Conservation (phyloP, 2,329 filamentous ascomycete species). For the Colletotrichum limetticola region DNA sequence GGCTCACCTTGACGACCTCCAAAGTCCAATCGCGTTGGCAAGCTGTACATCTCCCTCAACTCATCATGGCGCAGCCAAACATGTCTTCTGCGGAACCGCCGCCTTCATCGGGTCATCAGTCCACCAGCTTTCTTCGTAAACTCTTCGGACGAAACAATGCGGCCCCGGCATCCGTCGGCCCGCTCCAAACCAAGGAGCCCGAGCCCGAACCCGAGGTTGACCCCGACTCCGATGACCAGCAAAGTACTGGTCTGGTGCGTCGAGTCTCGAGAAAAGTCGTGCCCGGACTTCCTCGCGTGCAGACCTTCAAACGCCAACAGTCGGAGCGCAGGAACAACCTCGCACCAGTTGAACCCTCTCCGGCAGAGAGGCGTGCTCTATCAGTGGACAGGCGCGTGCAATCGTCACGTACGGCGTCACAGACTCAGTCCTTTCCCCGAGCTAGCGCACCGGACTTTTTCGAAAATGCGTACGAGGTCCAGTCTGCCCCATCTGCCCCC, state of each 20-base stretch:
- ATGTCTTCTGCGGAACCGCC: slow-evolving; percentile 22
- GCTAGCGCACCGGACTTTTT: slow-evolving; percentile 61
- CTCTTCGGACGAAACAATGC: slow-evolving; percentile 35
- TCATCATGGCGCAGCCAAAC: slow-evolving; percentile 32
- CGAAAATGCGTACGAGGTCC: slow-evolving; percentile 40
- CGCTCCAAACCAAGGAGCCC: slow-evolving; percentile 27
- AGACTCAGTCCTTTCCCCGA: slow-evolving; percentile 52
- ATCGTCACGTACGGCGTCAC: slow-evolving; percentile 48
- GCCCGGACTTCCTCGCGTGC: slow-evolving; percentile 78
- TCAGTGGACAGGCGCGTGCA: slow-evolving; percentile 68
- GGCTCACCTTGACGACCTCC: slow-evolving; percentile 4
- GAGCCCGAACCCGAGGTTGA: slow-evolving; percentile 37
- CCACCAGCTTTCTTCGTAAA: slow-evolving; percentile 35
- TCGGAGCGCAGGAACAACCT: slow-evolving; percentile 83
- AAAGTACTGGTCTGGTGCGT: slow-evolving; percentile 50
- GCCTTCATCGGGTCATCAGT: slow-evolving; percentile 9
- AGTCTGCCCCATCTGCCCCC: slow-evolving; percentile 43
- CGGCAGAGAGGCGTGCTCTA: slow-evolving; percentile 76
- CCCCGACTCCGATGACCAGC: slow-evolving; percentile 40
- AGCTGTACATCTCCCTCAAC: background rate
- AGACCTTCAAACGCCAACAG: slow-evolving; percentile 85
- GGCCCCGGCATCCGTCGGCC: slow-evolving; percentile 18
- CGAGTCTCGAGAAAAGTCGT: slow-evolving; percentile 72
- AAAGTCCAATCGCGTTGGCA: background rate
- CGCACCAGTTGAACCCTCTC: slow-evolving; percentile 70